Conservation (phyloP, 805 yeast genomes). For the Pichia rugopelliculosa region DNA sequence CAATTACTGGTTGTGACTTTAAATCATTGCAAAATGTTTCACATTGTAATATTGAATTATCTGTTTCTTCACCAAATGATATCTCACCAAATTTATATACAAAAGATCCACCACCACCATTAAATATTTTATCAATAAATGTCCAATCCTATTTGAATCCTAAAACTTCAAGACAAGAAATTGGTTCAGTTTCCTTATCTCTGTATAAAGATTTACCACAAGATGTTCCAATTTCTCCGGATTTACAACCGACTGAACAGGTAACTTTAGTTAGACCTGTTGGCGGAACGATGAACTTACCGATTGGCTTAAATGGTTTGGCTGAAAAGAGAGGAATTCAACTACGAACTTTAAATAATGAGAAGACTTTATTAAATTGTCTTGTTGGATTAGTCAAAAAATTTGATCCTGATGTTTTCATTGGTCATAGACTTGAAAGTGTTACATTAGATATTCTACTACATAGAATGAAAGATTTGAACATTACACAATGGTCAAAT, state of each 20-base stretch:
- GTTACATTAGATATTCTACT: slow-evolving; percentile 72
- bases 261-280: slow-evolving; percentile 78
- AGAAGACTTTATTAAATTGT: slow-evolving; percentile 65
- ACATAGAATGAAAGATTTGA: slow-evolving; percentile 70
- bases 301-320: slow-evolving; percentile 63
- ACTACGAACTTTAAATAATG: slow-evolving; percentile 60
- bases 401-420: slow-evolving; percentile 83
- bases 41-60: slow-evolving; percentile 74
- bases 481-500: slow-evolving; percentile 69
- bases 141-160: slow-evolving; percentile 75
- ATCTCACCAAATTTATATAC: slow-evolving; percentile 38
- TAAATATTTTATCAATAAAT: slow-evolving; percentile 67
- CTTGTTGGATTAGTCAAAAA: slow-evolving; percentile 62
- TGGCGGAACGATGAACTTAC: slow-evolving; percentile 52
- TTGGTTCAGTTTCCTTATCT: slow-evolving; percentile 75
- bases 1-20: slow-evolving; percentile 59
- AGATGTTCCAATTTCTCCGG: slow-evolving; percentile 65
- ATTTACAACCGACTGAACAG: slow-evolving; percentile 49
- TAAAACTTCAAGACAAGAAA: slow-evolving; percentile 73
- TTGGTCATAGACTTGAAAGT: slow-evolving; percentile 83
- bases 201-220: slow-evolving; percentile 62
- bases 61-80: slow-evolving; percentile 41
- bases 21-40: slow-evolving; percentile 53
- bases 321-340: slow-evolving; percentile 48
- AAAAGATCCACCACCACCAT: slow-evolving; percentile 48